A percentile compares a stretch with the other conserved stretches of the same genome.
phyloP scores from a whole-genome alignment of 2,329 filamentous ascomycete species.

The Neopestalotiopsis rosae region DNA sequence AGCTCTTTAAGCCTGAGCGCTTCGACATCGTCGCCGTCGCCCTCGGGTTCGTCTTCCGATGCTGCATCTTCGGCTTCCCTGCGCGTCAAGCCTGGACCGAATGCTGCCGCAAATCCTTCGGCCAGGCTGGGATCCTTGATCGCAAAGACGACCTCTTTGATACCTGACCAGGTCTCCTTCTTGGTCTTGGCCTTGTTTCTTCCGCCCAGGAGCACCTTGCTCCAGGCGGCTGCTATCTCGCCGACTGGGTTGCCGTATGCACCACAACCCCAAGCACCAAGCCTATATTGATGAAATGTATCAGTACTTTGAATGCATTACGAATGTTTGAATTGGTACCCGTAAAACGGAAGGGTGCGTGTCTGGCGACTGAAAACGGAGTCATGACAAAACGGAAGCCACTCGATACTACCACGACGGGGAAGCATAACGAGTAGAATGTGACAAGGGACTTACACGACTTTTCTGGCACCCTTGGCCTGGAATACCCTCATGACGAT shows the following conservation, averaged over 20 bases:
- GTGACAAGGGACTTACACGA: conserved; percentile 42
- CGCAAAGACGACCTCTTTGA: conserved; percentile 64
- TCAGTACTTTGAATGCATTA: background rate
- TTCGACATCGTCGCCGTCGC: conserved; percentile 22
- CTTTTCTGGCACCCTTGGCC: conserved; percentile 47
- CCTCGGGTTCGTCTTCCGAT: conserved; percentile 12
- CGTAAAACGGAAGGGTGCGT: too few species aligned
- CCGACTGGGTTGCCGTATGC: conserved; percentile 66
- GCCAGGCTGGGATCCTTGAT: conserved; percentile 59
- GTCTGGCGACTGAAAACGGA: background rate
- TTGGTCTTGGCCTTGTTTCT: conserved; percentile 26
- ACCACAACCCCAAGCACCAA: conserved; percentile 71
- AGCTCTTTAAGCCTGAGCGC: conserved; percentile 28
- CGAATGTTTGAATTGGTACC: background rate
- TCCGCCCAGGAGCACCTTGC: conserved; percentile 43
- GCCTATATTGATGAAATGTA: conserved; percentile 19
- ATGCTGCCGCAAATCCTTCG: conserved; percentile 53
- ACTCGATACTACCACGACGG: too few species aligned
- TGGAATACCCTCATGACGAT: conserved; percentile 59
- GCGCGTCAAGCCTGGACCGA: conserved; percentile 45
- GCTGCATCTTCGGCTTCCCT: conserved; percentile 31
- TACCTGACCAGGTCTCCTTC: conserved; percentile 43
- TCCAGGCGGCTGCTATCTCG: conserved; percentile 63
- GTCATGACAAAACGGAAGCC: background rate
- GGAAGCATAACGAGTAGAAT: too few species aligned